phyloP scores from a whole-genome alignment of 75 land plant species.

The Cunninghamia lanceolata region DNA sequence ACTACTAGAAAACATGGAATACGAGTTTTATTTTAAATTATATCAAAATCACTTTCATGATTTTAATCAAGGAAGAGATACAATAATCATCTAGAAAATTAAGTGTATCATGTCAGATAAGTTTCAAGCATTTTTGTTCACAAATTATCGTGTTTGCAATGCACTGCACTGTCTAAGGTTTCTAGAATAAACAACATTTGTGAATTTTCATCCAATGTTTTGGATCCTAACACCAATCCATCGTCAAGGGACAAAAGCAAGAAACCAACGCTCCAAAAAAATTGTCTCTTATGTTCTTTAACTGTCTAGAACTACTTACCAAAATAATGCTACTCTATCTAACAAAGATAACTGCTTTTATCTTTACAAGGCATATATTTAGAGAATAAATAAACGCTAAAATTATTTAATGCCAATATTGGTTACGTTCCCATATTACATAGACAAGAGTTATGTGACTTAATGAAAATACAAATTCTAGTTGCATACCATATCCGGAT shows the following conservation, averaged over 20 bases:
- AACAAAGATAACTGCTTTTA: background rate
- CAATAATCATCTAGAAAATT: background rate
- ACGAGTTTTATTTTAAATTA: background rate
- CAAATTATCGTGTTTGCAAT: no score
- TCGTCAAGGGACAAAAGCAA: no score
- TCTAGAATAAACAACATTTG: no score
- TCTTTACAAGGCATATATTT: background rate
- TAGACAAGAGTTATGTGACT: background rate
- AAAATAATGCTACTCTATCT: background rate
- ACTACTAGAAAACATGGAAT: background rate
- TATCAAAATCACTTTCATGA: background rate
- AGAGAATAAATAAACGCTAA: background rate
- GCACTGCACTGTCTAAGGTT: no score
- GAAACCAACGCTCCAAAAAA: background rate
- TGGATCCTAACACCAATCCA: no score
- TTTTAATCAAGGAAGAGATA: background rate
- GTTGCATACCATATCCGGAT: conserved; percentile 79
- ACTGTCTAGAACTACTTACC: background rate
- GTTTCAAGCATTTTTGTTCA: background rate
- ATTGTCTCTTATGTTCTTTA: background rate
- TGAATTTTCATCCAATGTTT: no score
- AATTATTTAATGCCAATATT: background rate
- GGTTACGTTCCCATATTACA: background rate
- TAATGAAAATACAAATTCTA: background rate
- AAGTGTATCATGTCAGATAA: background rate